Evolutionary conservation across 306 rosid species (phyloP).

Genomic region (Vigna nakashimae): DNA sequence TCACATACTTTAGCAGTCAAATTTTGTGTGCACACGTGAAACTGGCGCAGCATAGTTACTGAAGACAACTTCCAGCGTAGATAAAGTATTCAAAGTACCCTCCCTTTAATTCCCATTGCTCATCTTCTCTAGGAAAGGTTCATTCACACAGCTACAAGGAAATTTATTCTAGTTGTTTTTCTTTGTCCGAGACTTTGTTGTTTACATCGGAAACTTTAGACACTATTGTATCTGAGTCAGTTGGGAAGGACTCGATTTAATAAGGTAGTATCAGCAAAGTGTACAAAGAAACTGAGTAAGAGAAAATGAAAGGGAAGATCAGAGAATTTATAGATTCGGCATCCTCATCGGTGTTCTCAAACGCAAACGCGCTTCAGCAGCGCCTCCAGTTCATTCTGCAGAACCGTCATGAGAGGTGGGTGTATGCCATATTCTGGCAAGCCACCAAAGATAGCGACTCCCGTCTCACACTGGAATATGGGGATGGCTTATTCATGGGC

Average conservation of each 20-base stretch:
- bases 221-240: no score
- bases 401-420: slow-evolving; percentile 62
- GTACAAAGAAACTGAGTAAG: background rate
- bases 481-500: slow-evolving; percentile 53
- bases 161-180: background rate
- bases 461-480: slow-evolving; percentile 42
- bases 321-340: slow-evolving; percentile 25
- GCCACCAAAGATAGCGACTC: slow-evolving; percentile 35
- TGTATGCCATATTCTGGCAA: slow-evolving; percentile 62
- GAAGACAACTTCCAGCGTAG: background rate
- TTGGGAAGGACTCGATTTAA: background rate
- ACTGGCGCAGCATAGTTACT: slow-evolving; percentile 4
- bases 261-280: background rate
- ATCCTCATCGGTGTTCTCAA: slow-evolving; percentile 32
- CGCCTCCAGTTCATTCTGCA: slow-evolving; percentile 53
- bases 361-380: slow-evolving; percentile 47
- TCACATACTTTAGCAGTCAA: slow-evolving; percentile 2
- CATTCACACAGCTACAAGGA: background rate
- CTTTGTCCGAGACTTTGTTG: background rate
- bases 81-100: background rate
- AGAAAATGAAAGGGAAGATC: background rate
- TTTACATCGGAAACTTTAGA: background rate
- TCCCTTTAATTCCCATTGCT: background rate
- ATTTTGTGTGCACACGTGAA: slow-evolving; percentile 28
- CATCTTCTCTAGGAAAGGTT: background rate